Evolutionary conservation across 768 basidiomycete genomes (phyloP).

Genomic region (Ramaria sp.): DNA sequence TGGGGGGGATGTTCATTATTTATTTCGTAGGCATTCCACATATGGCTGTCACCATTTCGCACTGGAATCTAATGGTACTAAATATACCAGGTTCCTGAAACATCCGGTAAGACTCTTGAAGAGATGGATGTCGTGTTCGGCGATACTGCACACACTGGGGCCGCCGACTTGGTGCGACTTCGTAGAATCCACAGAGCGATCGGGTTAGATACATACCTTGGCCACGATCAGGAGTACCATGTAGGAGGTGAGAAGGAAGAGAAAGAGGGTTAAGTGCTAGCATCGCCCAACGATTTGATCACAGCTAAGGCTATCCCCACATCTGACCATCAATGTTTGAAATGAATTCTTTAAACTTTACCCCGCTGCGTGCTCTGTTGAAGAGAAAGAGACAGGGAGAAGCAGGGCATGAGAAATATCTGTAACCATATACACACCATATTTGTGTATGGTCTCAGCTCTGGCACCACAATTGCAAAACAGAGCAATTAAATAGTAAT

Average conservation of each 20-base stretch:
- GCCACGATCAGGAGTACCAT: background rate
- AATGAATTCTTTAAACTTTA: too few relatives aligned
- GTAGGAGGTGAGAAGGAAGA: background rate
- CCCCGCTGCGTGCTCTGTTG: too few relatives aligned
- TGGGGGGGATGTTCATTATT: constrained; percentile 57
- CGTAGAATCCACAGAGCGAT: constrained; percentile 49
- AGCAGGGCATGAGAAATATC: too few relatives aligned
- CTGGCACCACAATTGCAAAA: too few relatives aligned
- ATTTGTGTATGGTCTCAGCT: too few relatives aligned
- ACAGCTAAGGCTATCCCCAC: too few relatives aligned
- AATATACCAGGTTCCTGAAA: constrained; percentile 47
- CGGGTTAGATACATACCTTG: constrained; percentile 36
- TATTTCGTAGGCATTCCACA: constrained; percentile 36
- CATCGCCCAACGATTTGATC: too few relatives aligned
- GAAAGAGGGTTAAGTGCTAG: background rate
- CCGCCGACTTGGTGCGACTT: constrained; percentile 42
- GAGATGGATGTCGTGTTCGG: constrained; percentile 77
- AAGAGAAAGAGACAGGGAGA: too few relatives aligned
- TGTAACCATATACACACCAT: too few relatives aligned
- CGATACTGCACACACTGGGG: constrained; percentile 34
- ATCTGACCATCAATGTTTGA: too few relatives aligned
- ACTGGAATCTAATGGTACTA: background rate
- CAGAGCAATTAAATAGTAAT: too few relatives aligned
- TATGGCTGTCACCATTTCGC: background rate
- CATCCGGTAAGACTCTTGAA: constrained; percentile 61